Base-by-base conservation (phyloP, 352 stramenopile species). In the Pythium phragmiticola region DNA sequence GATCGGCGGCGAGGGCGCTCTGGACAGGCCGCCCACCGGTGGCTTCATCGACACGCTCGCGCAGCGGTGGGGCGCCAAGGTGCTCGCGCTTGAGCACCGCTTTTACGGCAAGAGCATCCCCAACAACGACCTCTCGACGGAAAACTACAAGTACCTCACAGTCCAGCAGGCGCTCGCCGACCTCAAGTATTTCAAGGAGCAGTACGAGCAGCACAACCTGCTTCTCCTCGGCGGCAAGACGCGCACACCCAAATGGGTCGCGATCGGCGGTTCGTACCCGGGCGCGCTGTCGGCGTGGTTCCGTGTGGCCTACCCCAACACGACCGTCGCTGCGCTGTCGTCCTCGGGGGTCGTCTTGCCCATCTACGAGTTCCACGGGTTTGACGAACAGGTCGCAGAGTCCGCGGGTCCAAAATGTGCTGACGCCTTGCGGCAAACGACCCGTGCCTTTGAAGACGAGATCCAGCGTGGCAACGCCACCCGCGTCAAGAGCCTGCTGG, bases 31-130 rank as follows among this genome's bases (percentile, higher is more conserved):
- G 9, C 88, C 88, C 1, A 66, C 52, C 4, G 88, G 34, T 11
- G 34, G 87, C 2, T 94, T 87, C 47, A 73, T 92, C 36, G 69
- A 87, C 13, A 72, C 85, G n/a, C 75, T 96, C 37, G 85, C 82
- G 11, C 70, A 94, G 70, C 74, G 82, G 17, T 88, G 90, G 63
- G 78, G 76, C 14, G 88, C 86, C 60, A 93, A 93, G 77, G 82
- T 95, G 57, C 57, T 96, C 56, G 83, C 88, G 42, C 71, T 96
- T 14, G 88, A 96, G 60, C 88, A 96, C 63, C 81, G 88, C 14
- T 96, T 94, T 49, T 96, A 96, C 54, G 88, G 88, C 28, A 81
- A 93, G 64, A 93, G 82, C 60, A 68, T 93, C 16, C 87, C 88
- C n/a, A 89, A 89, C 30, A 70, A 73, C 28, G 80, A 89, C 62